Conservation (phyloP, 495 filamentous ascomycete genomes). For the Evernia prunastri region DNA sequence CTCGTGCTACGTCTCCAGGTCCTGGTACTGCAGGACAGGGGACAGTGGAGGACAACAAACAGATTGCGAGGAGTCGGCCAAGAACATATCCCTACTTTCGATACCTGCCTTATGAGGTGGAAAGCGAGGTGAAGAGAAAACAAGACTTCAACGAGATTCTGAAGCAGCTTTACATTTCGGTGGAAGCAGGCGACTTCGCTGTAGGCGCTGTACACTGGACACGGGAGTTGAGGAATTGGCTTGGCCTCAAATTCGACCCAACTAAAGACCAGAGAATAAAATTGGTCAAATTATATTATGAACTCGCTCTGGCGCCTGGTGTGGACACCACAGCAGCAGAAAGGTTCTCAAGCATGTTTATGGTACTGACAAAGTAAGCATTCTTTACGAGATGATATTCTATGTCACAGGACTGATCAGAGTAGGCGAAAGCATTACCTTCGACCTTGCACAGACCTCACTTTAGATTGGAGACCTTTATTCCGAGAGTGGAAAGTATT, state of each 20-base stretch:
- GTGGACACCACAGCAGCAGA: conserved; percentile 76
- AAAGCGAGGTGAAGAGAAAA: conserved; percentile 67
- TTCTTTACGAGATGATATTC: not conserved
- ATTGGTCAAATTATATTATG: conserved; percentile 88
- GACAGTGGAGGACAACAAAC: conserved; percentile 44
- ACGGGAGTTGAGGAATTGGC: conserved; percentile 88
- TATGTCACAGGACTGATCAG: conserved; percentile 29
- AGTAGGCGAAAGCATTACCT: conserved; percentile 90
- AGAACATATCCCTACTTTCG: conserved; percentile 88
- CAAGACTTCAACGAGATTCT: conserved; percentile 75
- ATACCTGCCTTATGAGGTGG: conserved; percentile 79
- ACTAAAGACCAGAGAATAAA: conserved; percentile 72
- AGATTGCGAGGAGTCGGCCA: conserved; percentile 61
- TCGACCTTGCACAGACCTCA: conserved; percentile 78
- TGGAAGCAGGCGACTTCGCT: conserved; percentile 88
- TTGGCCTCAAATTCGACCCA: conserved; percentile 93
- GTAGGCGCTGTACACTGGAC: conserved; percentile 97
- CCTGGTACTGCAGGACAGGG: conserved; percentile 53
- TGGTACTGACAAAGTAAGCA: conserved; percentile 80
- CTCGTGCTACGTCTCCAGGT: conserved; percentile 61
- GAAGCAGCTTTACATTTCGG: conserved; percentile 82
- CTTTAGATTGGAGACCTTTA: conserved; percentile 84
- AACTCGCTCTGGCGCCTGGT: conserved; percentile 84
- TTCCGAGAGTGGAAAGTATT: conserved; percentile 86
- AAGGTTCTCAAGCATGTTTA: conserved; percentile 94